Conservation (phyloP, 495 filamentous ascomycete genomes). For the Aspergillus carlsbadensis region DNA sequence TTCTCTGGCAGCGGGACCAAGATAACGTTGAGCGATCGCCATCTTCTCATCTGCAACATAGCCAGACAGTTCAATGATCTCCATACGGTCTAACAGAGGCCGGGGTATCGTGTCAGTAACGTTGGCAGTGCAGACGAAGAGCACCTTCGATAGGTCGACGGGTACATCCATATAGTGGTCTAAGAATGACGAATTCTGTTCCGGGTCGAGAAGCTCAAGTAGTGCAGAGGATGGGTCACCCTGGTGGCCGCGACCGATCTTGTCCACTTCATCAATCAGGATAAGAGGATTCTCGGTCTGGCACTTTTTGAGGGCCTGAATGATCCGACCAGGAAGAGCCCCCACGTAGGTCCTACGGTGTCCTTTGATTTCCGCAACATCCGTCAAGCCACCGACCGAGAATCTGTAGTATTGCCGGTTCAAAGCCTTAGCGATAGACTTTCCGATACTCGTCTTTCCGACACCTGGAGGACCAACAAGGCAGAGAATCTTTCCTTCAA, state of each 20-base stretch:
- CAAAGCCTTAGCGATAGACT: conserved; percentile 91
- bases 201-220: conserved; percentile 91
- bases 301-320: conserved; percentile 98
- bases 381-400: conserved; percentile 93
- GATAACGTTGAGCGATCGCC: conserved; percentile 92
- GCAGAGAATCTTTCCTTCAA: conserved; percentile 98
- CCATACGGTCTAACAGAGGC: conserved; percentile 95
- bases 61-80: conserved; percentile 93
- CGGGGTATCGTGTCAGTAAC: conserved; percentile 98
- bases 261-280: conserved; percentile 96
- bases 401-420: conserved; percentile 97
- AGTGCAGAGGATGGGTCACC: conserved; percentile 95
- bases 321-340: conserved; percentile 92
- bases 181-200: conserved; percentile 96
- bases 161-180: conserved; percentile 99
- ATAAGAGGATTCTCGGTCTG: conserved; percentile 98
- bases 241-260: conserved; percentile 93
- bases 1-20: conserved; percentile 88
- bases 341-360: conserved; percentile 97
- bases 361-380: conserved; percentile 99
- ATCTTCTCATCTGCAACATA: conserved; percentile 99
- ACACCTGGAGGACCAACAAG: conserved; percentile 96
- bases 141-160: conserved; percentile 94
- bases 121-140: conserved; percentile 99
- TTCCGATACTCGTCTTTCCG: conserved; percentile 98